Percentiles rank a stretch among this genome's conserved stretches.
Evolutionary conservation across 2,329 filamentous ascomycete genomes (phyloP).

Genomic region (Ophiostoma ips): DNA sequence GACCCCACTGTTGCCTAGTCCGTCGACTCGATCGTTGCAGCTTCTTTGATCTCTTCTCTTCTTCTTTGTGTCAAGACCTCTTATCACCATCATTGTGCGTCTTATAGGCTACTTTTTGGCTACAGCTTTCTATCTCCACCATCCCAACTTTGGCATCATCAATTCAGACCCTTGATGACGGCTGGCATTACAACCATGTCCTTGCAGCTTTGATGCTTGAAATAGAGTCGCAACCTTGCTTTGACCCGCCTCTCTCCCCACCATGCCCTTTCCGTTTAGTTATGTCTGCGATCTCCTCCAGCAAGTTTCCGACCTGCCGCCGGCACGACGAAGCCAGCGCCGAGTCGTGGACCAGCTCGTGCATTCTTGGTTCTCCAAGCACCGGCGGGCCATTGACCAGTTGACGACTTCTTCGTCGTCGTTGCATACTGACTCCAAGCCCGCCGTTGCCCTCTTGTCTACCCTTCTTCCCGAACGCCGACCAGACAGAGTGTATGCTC

Average conservation of each 20-base stretch:
- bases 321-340: conserved; percentile 18
- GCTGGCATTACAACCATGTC: no score
- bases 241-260: background rate
- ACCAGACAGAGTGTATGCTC: conserved; percentile 62
- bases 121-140: no score
- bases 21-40: no score
- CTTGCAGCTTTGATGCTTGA: no score
- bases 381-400: conserved; percentile 28
- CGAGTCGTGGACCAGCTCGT: conserved; percentile 23
- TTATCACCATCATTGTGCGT: no score
- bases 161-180: no score
- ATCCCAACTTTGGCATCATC: no score
- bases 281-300: conserved; percentile 63
- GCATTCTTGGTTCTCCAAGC: conserved; percentile 52
- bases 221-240: background rate
- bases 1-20: no score
- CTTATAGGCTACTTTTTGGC: no score
- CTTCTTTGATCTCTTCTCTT: no score
- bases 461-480: conserved; percentile 63
- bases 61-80: no score
- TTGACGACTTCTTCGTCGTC: conserved; percentile 21
- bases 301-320: conserved; percentile 36
- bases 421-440: conserved; percentile 32
- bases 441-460: conserved; percentile 52
- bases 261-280: conserved; percentile 55